Evolutionary conservation across 495 filamentous ascomycete genomes (phyloP).

Genomic region (Lasiosphaeris hirsuta): DNA sequence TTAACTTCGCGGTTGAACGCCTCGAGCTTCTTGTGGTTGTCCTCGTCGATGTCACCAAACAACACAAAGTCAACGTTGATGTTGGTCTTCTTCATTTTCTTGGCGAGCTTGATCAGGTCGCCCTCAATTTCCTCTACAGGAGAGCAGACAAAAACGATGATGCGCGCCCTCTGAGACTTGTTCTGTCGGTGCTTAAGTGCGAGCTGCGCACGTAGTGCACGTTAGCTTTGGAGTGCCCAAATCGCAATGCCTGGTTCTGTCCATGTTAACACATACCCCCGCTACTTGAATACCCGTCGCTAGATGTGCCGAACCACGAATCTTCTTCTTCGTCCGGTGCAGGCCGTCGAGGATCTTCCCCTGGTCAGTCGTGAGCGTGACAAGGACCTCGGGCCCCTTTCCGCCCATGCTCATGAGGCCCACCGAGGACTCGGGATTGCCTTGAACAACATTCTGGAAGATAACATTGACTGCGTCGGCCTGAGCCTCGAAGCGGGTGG

Average conservation of each 20-base stretch:
- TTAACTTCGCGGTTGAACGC: slow-evolving; percentile 92
- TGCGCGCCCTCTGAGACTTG: slow-evolving; percentile 89
- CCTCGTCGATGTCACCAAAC: slow-evolving; percentile 91
- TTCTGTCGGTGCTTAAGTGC: slow-evolving; percentile 98
- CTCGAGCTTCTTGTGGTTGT: slow-evolving; percentile 79
- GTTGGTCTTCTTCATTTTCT: slow-evolving; percentile 97
- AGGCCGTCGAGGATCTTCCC: slow-evolving; percentile 92
- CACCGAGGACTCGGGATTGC: slow-evolving; percentile 93
- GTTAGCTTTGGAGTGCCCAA: not conserved
- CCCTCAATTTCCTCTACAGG: slow-evolving; percentile 87
- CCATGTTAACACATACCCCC: slow-evolving; percentile 57
- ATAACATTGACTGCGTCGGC: slow-evolving; percentile 90
- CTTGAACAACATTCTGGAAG: slow-evolving; percentile 89
- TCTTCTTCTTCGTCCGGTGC: slow-evolving; percentile 95
- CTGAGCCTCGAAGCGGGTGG: slow-evolving; percentile 93
- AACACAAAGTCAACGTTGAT: slow-evolving; percentile 89
- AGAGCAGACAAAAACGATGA: slow-evolving; percentile 93
- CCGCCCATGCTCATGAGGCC: slow-evolving; percentile 99
- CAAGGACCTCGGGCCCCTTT: slow-evolving; percentile 91
- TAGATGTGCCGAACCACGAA: slow-evolving; percentile 79
- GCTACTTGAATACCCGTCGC: slow-evolving; percentile 93
- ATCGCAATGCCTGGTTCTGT: not conserved
- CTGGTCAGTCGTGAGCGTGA: slow-evolving; percentile 90
- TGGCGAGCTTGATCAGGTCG: slow-evolving; percentile 81
- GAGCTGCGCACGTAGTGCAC: slow-evolving; percentile 50